Evolutionary conservation across 2,329 filamentous ascomycete species (phyloP), one percentile per base, ranked within the genome.

Genomic region (Aspergillus tamarii): DNA sequence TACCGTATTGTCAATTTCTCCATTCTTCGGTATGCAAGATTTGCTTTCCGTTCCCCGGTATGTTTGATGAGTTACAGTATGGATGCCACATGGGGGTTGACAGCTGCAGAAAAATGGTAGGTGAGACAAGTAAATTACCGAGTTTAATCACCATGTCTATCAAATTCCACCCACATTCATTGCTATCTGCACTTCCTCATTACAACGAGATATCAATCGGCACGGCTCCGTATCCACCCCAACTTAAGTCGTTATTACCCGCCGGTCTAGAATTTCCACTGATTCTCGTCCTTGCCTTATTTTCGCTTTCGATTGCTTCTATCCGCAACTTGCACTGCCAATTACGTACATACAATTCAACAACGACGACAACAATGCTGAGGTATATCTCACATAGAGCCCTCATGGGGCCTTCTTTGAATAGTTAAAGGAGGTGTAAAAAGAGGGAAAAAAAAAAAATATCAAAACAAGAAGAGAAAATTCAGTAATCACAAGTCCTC

Each of bases 101-200:
- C 45, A 48, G 45, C 45, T 48, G 45, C 45, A 48, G n/a, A 10
- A 11, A 46, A 11, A 11, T 26, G 4, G 26, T 26, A 26, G 11
- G 32, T 34, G 11, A 12, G 0, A 36, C 34, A 36, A 16, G 34
- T 36, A 3, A 48, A 19, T 19, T n/a, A 41, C 36, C 16, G 16
- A 36, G 34, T 36, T 36, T 14, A 36, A 41, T 41, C 16, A 9
- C 36, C 36, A 8, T 19, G 36, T 41, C 36, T 41, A 8, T n/a
- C 34, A 16, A 16, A 7, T 36, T 36, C 34, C 34, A 36, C 34
- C 34, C 34, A 36, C 34, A 16, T 36, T 36, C 21, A 48, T 48
- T 48, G 45, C 48, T 21, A 60, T 60, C 48, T 56, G 53, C 53
- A 36, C 53, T 23, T 5, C 53, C 12, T 39, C 36, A 50, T 50